These are phyloP conservation scores for Paracorniculantispora psalliotae DNA, from an alignment of 2,329 filamentous ascomycete genomes.

Conservation along the genomic window DNA sequence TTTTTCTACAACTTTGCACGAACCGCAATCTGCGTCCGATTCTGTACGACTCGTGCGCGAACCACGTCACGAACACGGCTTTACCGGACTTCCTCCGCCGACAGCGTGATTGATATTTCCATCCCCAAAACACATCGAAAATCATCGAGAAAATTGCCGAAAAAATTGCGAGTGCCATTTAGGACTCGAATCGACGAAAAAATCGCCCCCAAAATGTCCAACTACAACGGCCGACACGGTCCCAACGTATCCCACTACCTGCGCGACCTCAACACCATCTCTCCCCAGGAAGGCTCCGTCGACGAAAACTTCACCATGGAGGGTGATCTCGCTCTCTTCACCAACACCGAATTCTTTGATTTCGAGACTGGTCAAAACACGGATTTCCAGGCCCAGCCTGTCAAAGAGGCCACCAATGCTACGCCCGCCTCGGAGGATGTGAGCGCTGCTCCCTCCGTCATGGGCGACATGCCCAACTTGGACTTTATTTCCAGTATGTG, in stretches of 20 bases:
- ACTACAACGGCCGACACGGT: conserved; percentile 69
- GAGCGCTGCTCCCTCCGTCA: conserved; percentile 34
- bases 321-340: conserved; percentile 72
- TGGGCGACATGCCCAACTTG: conserved; percentile 42
- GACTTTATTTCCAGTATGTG: conserved; percentile 48
- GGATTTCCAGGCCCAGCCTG: conserved; percentile 48
- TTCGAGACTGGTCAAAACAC: conserved; percentile 63
- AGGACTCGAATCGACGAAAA: neutral
- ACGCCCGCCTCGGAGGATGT: conserved; percentile 34
- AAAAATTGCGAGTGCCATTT: neutral
- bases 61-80: neutral
- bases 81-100: neutral
- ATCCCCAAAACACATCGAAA: neutral
- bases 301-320: conserved; percentile 61
- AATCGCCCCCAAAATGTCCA: conserved; percentile 51
- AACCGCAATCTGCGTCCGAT: neutral
- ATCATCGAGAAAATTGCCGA: neutral
- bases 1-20: neutral
- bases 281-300: conserved; percentile 49
- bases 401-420: conserved; percentile 36
- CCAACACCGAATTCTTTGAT: conserved; percentile 77
- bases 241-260: conserved; percentile 90
- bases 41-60: neutral
- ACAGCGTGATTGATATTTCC: neutral
- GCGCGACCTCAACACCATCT: conserved; percentile 74